phyloP scores from a whole-genome alignment of 345 rosid genomes.

The Orychophragmus violaceus region DNA sequence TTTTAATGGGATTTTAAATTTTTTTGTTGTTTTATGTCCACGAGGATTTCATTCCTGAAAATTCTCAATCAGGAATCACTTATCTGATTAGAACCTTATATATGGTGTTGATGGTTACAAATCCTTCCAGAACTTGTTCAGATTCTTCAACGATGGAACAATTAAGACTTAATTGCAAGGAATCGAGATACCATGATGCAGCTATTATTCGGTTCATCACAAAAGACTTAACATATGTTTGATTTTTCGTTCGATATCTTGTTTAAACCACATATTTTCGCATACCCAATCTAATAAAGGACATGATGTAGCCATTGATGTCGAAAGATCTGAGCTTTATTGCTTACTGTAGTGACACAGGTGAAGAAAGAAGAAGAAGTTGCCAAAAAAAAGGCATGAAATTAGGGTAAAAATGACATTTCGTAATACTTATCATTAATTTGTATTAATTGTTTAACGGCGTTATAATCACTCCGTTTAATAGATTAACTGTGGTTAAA shows the following conservation, averaged over 20 bases:
- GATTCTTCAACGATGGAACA: constrained; percentile 42
- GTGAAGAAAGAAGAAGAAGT: no score
- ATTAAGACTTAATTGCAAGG: constrained; percentile 33
- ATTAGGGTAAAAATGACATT: no score
- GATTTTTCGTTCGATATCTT: constrained; percentile 58
- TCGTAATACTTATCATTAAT: no score
- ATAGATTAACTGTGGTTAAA: no score
- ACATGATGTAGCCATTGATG: constrained; percentile 65
- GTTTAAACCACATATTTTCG: constrained; percentile 53
- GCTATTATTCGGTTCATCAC: constrained; percentile 43
- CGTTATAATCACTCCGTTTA: no score
- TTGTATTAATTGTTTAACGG: no score
- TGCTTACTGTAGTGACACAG: no score
- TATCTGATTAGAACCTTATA: constrained; percentile 65
- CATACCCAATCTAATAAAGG: constrained; percentile 53
- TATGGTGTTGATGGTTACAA: constrained; percentile 49
- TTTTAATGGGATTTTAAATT: neutral
- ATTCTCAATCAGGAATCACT: constrained; percentile 61
- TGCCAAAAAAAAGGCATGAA: no score
- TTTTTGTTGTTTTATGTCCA: constrained; percentile 33
- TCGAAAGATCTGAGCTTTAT: constrained; percentile 82
- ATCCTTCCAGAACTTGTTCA: constrained; percentile 43
- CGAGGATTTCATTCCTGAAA: constrained; percentile 37
- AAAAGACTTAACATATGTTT: constrained; percentile 56
- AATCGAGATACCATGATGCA: constrained; percentile 53